Evolutionary conservation across 179 eudicot species (phyloP), one percentile per base, ranked within the genome.

Genomic region (Patellifolia procumbens): DNA sequence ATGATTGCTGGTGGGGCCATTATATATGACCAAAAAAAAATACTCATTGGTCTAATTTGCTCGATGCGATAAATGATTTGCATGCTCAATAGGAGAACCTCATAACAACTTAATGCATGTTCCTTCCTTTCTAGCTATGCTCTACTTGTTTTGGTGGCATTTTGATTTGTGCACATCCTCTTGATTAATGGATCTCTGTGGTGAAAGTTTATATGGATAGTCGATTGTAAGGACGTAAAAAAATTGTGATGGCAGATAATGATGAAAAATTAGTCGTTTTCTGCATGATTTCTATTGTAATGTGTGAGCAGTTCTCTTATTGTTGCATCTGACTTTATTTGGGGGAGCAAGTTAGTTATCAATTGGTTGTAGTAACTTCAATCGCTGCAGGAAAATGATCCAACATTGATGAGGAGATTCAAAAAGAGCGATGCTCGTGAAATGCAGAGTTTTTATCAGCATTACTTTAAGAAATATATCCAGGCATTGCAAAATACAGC

Each of bases 401-500:
- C 98, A 34, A 93, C 98, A 7, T 83, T 93, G 74, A 91, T 84
- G 84, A 97, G 96, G 68, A 89, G 99, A 77, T 96, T 93, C 17
- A 93, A 91, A 74, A 90, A 93, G 85, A 96, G 98, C 74, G 99
- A 96, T 77, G 96, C 99, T 24, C 92, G 96, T 26, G 99, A 96
- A 82, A 96, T n/a, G n/a, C n/a, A n/a, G n/a, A n/a, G n/a, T n/a
- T n/a, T n/a, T n/a, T n/a, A n/a, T n/a, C n/a, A n/a, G n/a, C n/a
- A n/a, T n/a, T n/a, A n/a, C n/a, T n/a, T n/a, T n/a, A n/a, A n/a
- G n/a, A n/a, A n/a, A n/a, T n/a, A n/a, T n/a, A n/a, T n/a, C n/a
- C n/a, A n/a, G n/a, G n/a, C n/a, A n/a, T n/a, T n/a, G n/a, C n/a
- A 95, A 84, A 93, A 88, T 88, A 97, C 95, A 60, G 97, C 98